Percentiles rank a stretch among this genome's conserved stretches.
These are phyloP conservation scores for Synchytrium microbalum DNA, from an alignment of 371 early-diverging fungal genomes.

Conservation along the genomic window DNA sequence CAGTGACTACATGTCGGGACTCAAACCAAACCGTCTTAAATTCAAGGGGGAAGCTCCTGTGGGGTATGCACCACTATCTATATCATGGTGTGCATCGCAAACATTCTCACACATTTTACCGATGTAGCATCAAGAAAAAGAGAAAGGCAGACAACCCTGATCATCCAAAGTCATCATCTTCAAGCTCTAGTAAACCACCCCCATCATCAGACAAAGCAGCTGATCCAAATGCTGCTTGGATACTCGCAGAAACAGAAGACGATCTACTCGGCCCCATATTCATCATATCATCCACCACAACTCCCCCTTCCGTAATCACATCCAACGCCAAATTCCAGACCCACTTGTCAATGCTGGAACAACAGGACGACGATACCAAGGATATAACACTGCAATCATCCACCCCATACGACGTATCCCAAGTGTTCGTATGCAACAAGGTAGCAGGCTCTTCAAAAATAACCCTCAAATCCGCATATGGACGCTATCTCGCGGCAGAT, in stretches of 20 bases:
- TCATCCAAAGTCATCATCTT: too few relatives aligned
- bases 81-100: too few relatives aligned
- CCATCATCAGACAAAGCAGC: too few relatives aligned
- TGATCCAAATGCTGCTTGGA: too few relatives aligned
- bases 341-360: constrained; percentile 33
- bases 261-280: constrained; percentile 68
- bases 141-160: too few relatives aligned
- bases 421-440: constrained; percentile 51
- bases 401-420: constrained; percentile 59
- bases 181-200: too few relatives aligned
- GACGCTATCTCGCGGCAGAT: constrained; percentile 68
- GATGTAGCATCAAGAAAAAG: too few relatives aligned
- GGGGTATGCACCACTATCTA: too few relatives aligned
- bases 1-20: too few relatives aligned
- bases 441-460: constrained; percentile 21
- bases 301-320: constrained; percentile 53
- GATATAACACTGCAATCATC: constrained; percentile 13
- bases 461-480: constrained; percentile 54
- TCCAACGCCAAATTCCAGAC: constrained; percentile 42
- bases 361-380: constrained; percentile 4
- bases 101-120: too few relatives aligned
- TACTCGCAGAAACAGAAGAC: constrained; percentile 47
- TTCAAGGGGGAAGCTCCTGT: too few relatives aligned
- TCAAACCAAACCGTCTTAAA: too few relatives aligned
- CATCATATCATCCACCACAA: constrained; percentile 52